Evolutionary conservation across 331 rosid genomes (phyloP).

Genomic region (Rosa hybrid): DNA sequence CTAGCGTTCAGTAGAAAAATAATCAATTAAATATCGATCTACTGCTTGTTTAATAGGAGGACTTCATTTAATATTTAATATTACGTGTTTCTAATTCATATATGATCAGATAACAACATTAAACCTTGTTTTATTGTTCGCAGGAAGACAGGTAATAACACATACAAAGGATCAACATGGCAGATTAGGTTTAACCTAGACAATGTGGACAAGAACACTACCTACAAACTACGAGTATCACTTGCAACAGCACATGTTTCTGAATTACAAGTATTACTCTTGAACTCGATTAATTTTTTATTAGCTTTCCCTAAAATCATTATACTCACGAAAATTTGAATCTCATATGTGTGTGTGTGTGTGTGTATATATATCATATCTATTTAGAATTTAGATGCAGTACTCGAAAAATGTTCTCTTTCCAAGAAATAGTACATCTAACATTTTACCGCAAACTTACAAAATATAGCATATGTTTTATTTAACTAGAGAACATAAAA

Average conservation of each 20-base stretch:
- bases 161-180: conserved; percentile 53
- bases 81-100: background rate
- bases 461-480: too few relatives aligned
- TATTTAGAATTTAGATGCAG: too few relatives aligned
- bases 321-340: background rate
- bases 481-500: too few relatives aligned
- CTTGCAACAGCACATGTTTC: conserved; percentile 44
- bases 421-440: too few relatives aligned
- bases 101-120: background rate
- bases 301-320: background rate
- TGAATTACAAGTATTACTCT: conserved; percentile 39
- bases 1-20: background rate
- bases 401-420: too few relatives aligned
- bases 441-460: too few relatives aligned
- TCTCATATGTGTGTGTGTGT: too few relatives aligned
- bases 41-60: too few relatives aligned
- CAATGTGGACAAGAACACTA: conserved; percentile 8
- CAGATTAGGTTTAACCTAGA: conserved; percentile 42
- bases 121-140: background rate
- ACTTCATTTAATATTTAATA: too few relatives aligned
- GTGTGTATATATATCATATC: too few relatives aligned
- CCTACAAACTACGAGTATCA: conserved; percentile 44
- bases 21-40: too few relatives aligned
- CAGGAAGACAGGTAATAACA: conserved; percentile 33
- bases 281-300: background rate